phyloP scores from a whole-genome alignment of 805 yeast species.

The Yarrowia sp. region DNA sequence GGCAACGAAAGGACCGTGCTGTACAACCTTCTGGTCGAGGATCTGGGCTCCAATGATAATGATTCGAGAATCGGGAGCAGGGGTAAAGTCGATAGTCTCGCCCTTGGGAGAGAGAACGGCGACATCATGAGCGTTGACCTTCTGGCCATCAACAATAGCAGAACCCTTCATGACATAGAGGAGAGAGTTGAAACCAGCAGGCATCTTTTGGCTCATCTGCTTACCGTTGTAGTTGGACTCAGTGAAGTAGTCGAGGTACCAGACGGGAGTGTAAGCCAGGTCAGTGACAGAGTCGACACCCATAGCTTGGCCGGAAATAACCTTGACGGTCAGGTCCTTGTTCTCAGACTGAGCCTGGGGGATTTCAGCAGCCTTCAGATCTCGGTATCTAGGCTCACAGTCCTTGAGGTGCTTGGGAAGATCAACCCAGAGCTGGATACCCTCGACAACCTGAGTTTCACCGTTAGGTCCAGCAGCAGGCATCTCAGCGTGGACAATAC shows the following conservation, averaged over 20 bases:
- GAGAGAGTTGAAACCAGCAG: background rate
- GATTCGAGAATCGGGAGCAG: conserved; percentile 1
- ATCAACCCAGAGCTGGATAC: conserved; percentile 87
- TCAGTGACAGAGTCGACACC: conserved; percentile 72
- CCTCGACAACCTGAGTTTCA: conserved; percentile 43
- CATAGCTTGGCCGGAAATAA: conserved; percentile 43
- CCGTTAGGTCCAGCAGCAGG: conserved; percentile 50
- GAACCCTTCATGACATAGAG: conserved; percentile 3
- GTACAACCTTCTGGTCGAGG: conserved; percentile 61
- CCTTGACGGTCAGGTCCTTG: background rate
- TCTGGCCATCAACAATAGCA: background rate
- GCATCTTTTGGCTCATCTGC: background rate
- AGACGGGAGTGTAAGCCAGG: conserved; percentile 78
- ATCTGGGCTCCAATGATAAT: background rate
- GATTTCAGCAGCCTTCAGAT: conserved; percentile 62
- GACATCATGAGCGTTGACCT: background rate
- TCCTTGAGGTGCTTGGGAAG: conserved; percentile 63
- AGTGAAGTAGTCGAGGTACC: conserved; percentile 62
- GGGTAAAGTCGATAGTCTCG: background rate
- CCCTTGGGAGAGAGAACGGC: background rate
- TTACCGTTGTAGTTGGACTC: background rate
- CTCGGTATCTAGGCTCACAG: conserved; percentile 71
- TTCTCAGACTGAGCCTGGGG: conserved; percentile 45
- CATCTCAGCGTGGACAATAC: conserved; percentile 82
- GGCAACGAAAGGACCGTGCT: conserved; percentile 91